A percentile compares a stretch with the other conserved stretches of the same genome.
These are phyloP conservation scores for Gloeopeniophorella convolvens DNA, from an alignment of 768 basidiomycete species.

Conservation along the genomic window DNA sequence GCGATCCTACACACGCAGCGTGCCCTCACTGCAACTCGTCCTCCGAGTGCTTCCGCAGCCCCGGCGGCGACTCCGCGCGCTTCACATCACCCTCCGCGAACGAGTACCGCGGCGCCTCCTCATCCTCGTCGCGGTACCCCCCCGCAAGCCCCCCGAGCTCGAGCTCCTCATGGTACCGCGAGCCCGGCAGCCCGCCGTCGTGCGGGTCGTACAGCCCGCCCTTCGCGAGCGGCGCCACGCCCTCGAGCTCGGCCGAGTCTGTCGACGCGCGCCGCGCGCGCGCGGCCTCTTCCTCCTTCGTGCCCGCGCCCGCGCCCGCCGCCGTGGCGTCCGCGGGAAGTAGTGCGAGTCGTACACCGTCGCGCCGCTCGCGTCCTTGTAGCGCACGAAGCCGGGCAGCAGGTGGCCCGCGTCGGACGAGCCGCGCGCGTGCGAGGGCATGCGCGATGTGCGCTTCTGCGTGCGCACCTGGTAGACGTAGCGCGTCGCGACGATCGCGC, in stretches of 20 bases:
- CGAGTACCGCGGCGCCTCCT: too few species aligned
- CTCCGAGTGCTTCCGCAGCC: too few species aligned
- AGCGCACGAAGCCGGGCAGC: constrained; percentile 15
- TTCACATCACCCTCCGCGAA: too few species aligned
- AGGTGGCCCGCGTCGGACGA: background rate
- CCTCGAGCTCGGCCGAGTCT: background rate
- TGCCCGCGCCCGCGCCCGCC: too few species aligned
- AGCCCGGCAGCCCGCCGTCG: background rate
- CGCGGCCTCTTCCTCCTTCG: background rate
- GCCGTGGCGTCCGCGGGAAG: background rate
- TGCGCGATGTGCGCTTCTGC: constrained; percentile 19
- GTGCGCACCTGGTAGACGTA: constrained; percentile 18
- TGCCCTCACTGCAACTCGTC: too few species aligned
- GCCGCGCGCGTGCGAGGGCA: background rate
- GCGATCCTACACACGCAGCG: too few species aligned
- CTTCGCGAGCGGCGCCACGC: background rate
- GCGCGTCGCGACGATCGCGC: constrained; percentile 22
- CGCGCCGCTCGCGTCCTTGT: constrained; percentile 8
- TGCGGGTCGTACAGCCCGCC: background rate
- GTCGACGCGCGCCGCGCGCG: background rate
- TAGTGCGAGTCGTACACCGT: constrained; percentile 13
- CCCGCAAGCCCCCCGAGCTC: background rate
- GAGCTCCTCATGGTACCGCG: background rate
- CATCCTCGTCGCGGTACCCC: background rate
- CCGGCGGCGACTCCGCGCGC: too few species aligned